Evolutionary conservation across 176 grass and related monocot genomes (phyloP).

Genomic region (Alloteropsis semialata): DNA sequence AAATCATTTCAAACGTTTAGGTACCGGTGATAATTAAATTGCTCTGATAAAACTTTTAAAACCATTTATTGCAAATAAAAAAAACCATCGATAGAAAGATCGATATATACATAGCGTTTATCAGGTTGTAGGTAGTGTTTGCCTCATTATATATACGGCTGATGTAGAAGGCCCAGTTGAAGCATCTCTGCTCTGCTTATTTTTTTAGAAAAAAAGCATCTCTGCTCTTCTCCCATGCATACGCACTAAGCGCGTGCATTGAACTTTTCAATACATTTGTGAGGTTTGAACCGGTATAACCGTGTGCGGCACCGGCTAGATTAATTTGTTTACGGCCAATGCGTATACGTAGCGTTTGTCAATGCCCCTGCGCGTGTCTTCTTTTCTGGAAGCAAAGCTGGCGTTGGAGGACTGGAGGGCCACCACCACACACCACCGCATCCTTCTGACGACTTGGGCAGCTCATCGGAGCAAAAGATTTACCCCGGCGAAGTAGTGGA

Average conservation of each 20-base stretch:
- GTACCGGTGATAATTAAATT: too few relatives aligned
- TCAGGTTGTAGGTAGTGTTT: too few relatives aligned
- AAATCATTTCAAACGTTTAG: too few relatives aligned
- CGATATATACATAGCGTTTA: too few relatives aligned
- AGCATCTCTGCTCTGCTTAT: too few relatives aligned
- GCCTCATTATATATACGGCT: too few relatives aligned
- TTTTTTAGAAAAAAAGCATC: too few relatives aligned
- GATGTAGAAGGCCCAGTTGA: too few relatives aligned
- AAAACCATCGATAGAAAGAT: too few relatives aligned
- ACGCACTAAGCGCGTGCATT: not conserved
- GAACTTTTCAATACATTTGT: too few relatives aligned
- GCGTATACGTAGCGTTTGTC: conserved; percentile 5
- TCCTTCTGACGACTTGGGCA: not conserved
- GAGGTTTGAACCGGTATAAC: conserved; percentile 43
- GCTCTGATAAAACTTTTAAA: too few relatives aligned
- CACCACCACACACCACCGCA: not conserved
- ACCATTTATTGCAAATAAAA: too few relatives aligned
- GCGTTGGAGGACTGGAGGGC: not conserved
- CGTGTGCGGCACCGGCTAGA: not conserved
- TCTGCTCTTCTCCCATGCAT: not conserved
- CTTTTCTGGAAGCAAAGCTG: conserved; percentile 31
- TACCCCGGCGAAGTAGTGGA: not conserved
- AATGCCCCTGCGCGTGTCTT: not conserved
- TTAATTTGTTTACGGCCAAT: not conserved
- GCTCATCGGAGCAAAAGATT: not conserved